Evolutionary conservation across 345 rosid species (phyloP), one percentile per base, ranked within the genome.

Genomic region (Camelina sativa): DNA sequence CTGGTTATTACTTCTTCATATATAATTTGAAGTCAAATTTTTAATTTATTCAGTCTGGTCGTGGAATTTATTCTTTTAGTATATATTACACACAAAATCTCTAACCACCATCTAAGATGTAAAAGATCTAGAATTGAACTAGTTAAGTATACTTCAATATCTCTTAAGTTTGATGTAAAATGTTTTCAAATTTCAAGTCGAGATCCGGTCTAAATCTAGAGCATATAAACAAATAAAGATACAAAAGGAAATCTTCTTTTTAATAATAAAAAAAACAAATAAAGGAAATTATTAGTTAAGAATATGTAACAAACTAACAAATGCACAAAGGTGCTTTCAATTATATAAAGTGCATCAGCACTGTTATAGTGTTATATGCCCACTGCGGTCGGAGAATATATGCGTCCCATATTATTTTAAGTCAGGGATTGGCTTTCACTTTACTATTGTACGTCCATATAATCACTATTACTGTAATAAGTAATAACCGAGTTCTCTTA

Each of bases 331-430:
- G 69, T 68, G 48, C 51, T 25, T 67, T 58, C 12, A 7, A 44
- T n/a, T 53, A 32, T 52, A 40, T 10, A 37, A 54, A 63, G 46
- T n/a, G 19, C 8, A 69, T 40, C 25, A n/a, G 62, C 30, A 61
- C n/a, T 62, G 67, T 43, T 62, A 0, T 22, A 70, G 66, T 69
- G 75, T 70, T 47, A 56, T 47, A 56, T 64, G 40, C 58, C 80
- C 80, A 76, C 76, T 76, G 53, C 11, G 76, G 80, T 77, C 76
- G 76, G 80, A 76, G 80, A 71, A 77, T 71, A 77, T 56, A 77
- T 70, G 72, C 80, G 67, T 64, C 15, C 8, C 37, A 70, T 54
- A 69, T 44, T 23, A 61, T 32, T 32, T 69, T 25, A 16, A 76
- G 38, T 63, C 59, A 76, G 60, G 56, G 56, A 56, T 15, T 63